Base-by-base conservation (phyloP, 176 grass and related monocot genomes). In the Paspalum vaginatum region DNA sequence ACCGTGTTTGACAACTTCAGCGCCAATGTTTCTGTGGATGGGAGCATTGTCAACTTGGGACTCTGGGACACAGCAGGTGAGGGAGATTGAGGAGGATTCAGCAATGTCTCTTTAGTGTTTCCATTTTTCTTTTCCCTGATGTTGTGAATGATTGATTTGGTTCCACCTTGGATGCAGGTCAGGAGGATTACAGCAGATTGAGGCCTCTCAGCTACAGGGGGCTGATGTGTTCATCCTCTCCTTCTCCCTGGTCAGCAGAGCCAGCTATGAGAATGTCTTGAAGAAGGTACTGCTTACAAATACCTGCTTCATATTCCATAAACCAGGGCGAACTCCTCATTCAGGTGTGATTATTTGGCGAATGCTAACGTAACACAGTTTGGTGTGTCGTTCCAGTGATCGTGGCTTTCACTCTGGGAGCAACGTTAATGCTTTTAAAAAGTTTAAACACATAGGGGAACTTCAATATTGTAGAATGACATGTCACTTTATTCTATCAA, bases 1-100 rank as follows among this genome's bases (percentile, higher is more conserved):
- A 88, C 86, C 8, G 86, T 88, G 0, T 88, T 88, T 59, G 86
- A 88, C 49, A 88, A 88, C 74, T 87, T 87, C 73, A 83, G 86
- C 72, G 86, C 79, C 27, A 88, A 83, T 41, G 74, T 88, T 27
- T 83, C 66, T 7, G 86, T 88, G 65, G 79, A 83, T 58, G 86
- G 86, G 46, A 78, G 73, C 40, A 78, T 83, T 49, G 74, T 88
- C 40, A 83, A 83, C 61, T 58, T 83, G 79, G 86, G 79, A 7
- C 38, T 88, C 22, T 88, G 86, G 86, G 86, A 88, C 72, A 88
- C 86, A 18, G 79, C 86, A 88, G 79, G 86, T 88, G 22, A 24
- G 57, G 57, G 11, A 49, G 4, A 61, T 70, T 44, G 6, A 9
- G 17, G 41, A 76, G 56, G 41, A 16, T 47, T 12, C 22, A 61